These are phyloP conservation scores for Parietichytrium sp. DNA, from an alignment of 108 stramenopile species.

Conservation along the genomic window DNA sequence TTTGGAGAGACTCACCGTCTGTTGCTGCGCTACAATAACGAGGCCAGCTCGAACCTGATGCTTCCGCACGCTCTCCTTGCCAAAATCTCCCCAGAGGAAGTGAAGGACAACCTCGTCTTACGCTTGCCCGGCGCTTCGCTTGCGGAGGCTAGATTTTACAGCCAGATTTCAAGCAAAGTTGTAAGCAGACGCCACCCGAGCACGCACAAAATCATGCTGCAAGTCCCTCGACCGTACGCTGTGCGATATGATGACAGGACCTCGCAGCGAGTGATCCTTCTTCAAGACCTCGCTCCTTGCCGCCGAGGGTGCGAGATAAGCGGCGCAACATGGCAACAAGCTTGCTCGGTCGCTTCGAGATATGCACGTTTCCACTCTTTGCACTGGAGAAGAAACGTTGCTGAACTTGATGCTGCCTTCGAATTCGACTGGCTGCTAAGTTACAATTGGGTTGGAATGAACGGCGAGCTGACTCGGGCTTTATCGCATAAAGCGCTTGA, in stretches of 20 bases:
- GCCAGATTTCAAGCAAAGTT: too few relatives aligned
- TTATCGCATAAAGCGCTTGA: neutral
- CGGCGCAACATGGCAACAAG: neutral
- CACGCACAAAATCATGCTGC: too few relatives aligned
- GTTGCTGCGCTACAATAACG: too few relatives aligned
- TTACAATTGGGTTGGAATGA: neutral
- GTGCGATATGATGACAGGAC: neutral
- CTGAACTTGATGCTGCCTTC: neutral
- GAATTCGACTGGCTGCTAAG: neutral
- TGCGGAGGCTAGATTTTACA: too few relatives aligned
- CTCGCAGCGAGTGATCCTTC: neutral
- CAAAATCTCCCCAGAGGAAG: too few relatives aligned
- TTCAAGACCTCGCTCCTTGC: neutral
- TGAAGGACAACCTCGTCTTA: too few relatives aligned
- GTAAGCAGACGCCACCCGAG: too few relatives aligned
- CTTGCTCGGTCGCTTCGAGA: neutral
- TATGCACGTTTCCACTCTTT: slow-evolving; percentile 5
- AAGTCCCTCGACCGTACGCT: neutral
- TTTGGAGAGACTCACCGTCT: too few relatives aligned
- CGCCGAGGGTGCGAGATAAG: neutral
- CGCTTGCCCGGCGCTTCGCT: too few relatives aligned
- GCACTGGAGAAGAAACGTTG: neutral
- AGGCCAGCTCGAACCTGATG: too few relatives aligned
- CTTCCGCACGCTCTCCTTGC: too few relatives aligned
- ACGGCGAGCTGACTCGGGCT: neutral